phyloP scores from a whole-genome alignment of 495 filamentous ascomycete species.

The Annulohypoxylon stygium region DNA sequence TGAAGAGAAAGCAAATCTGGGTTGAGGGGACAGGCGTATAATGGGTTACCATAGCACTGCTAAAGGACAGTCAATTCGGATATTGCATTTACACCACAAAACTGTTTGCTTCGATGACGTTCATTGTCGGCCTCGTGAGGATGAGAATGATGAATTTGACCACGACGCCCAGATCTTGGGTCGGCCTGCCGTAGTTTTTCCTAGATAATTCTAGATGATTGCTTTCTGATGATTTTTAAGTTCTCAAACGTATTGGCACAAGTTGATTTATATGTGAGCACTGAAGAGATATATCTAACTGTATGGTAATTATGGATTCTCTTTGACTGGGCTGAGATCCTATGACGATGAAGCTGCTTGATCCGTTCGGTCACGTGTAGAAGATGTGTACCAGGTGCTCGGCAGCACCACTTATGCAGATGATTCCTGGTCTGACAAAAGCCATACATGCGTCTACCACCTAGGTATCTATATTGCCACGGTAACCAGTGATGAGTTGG shows the following conservation, averaged over 20 bases:
- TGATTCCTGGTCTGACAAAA: slow-evolving; percentile 6
- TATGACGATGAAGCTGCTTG: slow-evolving; percentile 11
- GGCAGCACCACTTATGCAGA: slow-evolving; percentile 3
- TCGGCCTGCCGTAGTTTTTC: not conserved
- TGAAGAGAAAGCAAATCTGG: slow-evolving; percentile 54
- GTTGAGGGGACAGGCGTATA: slow-evolving; percentile 54
- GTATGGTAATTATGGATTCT: not conserved
- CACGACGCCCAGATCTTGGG: not conserved
- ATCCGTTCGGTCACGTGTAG: slow-evolving; percentile 1
- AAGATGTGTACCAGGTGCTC: not conserved
- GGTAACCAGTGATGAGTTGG: slow-evolving; percentile 6
- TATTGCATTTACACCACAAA: slow-evolving; percentile 52
- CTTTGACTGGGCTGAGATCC: not conserved
- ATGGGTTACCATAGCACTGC: slow-evolving; percentile 55
- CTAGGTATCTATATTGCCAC: not conserved
- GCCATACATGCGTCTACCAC: not conserved
- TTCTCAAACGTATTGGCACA: too few species aligned
- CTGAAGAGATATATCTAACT: not conserved
- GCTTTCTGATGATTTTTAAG: not conserved
- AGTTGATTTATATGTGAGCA: not conserved
- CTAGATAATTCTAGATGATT: slow-evolving; percentile 1
- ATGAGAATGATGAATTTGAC: slow-evolving; percentile 5
- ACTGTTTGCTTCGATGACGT: slow-evolving; percentile 8
- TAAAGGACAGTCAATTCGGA: slow-evolving; percentile 54
- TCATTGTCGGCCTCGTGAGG: not conserved